Base-by-base conservation (phyloP, 2,329 filamentous ascomycete genomes). In the Pseudocercospora ulei region DNA sequence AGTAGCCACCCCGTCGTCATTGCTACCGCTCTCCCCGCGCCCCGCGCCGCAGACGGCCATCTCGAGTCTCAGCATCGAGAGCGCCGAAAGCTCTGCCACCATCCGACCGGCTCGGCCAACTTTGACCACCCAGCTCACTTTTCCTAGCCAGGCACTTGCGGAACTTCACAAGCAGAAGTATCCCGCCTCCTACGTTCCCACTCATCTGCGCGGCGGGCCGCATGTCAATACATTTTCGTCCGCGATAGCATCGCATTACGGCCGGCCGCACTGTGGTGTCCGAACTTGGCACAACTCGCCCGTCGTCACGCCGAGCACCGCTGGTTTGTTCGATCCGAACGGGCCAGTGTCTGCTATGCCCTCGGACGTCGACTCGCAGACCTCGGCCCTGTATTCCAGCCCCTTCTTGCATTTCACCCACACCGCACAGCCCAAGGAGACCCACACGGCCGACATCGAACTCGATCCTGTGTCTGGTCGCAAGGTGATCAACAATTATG, bases 401-500 rank as follows among this genome's bases (percentile, higher is more conserved):
- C 68, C 67, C 0, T 70, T 66, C 51, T 57, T 71, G 31, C 68
- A 71, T 47, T 64, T 63, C 47, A 66, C 63, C 11, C 68, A 70
- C 36, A 51, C 64, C 11, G 65, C 69, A 49, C 60, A 62, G n/a
- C 67, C 67, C 19, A 70, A 69, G 51, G 67, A 70, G 38, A 95
- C 88, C 6, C 83, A 94, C 63, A 85, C 87, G 47, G 87, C 84
- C 37, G 79, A 87, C 55, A 84, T 95, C 52, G 88, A 96, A 56
- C 79, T 87, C 47, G 86, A 96, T 61, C 75, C 75, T 38, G 72
- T 85, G 47, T 93, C 88, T 3, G 90, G 90, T 43, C 83, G 90
- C 47, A 98, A 98, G 65, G 72, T 87, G 37, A 93, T 98, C 69
- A 98, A 98, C 57, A 82, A 95, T 58, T 98, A 98, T 65, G 85